These are phyloP conservation scores for Cryptosporidium tyzzeri DNA, from an alignment of 169 alveolate genomes.

Conservation along the genomic window DNA sequence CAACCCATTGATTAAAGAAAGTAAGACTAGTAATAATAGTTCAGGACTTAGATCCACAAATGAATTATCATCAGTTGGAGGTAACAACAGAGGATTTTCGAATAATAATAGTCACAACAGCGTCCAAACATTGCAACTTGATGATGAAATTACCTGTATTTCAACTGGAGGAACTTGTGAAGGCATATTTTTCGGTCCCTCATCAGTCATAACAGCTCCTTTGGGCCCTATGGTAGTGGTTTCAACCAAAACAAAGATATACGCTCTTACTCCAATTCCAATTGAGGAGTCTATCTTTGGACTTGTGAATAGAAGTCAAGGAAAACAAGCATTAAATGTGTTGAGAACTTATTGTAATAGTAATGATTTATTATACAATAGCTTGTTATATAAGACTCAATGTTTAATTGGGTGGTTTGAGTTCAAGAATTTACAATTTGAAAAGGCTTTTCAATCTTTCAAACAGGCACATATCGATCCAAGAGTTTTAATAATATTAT, in stretches of 20 bases:
- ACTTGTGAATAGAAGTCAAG: slow-evolving; percentile 50
- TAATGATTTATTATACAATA: slow-evolving; percentile 33
- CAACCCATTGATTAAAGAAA: background rate
- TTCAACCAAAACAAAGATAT: slow-evolving; percentile 52
- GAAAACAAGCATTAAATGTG: slow-evolving; percentile 59
- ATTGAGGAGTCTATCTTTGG: slow-evolving; percentile 61
- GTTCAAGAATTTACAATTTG: slow-evolving; percentile 47
- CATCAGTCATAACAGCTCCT: slow-evolving; percentile 28
- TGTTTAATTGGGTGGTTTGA: slow-evolving; percentile 68
- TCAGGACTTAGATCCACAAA: background rate
- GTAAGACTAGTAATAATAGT: background rate
- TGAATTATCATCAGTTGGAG: background rate
- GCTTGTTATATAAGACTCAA: slow-evolving; percentile 40
- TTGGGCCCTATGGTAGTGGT: slow-evolving; percentile 54
- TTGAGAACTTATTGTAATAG: slow-evolving; percentile 51
- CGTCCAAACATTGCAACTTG: slow-evolving; percentile 60
- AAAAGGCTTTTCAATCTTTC: slow-evolving; percentile 59
- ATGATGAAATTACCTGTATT: slow-evolving; percentile 68
- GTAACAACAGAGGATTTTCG: slow-evolving; percentile 11
- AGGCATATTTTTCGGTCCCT: background rate
- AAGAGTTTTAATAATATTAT: slow-evolving; percentile 41
- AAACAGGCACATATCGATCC: slow-evolving; percentile 72
- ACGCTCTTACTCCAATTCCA: slow-evolving; percentile 53
- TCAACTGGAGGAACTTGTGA: slow-evolving; percentile 51
- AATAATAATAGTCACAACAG: slow-evolving; percentile 5